Conservation (phyloP, 352 stramenopile genomes). For the Pythium plurisporium region DNA sequence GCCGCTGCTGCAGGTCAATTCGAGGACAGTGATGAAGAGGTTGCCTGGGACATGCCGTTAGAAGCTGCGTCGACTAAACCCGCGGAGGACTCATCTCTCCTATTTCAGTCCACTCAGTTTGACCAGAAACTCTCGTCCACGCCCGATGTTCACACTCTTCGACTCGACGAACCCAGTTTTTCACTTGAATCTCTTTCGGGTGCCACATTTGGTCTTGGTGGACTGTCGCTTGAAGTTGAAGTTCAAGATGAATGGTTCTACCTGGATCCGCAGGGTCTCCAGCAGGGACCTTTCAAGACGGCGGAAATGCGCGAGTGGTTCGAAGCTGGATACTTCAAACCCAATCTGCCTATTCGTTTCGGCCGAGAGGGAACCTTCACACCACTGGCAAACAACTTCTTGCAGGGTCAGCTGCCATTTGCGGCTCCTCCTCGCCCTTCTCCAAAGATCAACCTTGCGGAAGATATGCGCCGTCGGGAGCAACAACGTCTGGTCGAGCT, state of each 20-base stretch:
- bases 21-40: constrained; percentile 79
- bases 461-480: constrained; percentile 28
- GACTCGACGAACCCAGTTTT: constrained; percentile 13
- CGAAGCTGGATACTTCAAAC: constrained; percentile 87
- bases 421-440: constrained; percentile 27
- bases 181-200: constrained; percentile 17
- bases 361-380: constrained; percentile 67
- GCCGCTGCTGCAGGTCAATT: constrained; percentile 72
- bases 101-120: constrained; percentile 18
- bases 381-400: constrained; percentile 73
- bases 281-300: constrained; percentile 84
- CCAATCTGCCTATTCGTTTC: constrained; percentile 83
- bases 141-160: not conserved
- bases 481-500: constrained; percentile 57
- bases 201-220: constrained; percentile 23
- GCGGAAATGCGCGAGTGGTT: constrained; percentile 88
- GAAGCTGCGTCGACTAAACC: constrained; percentile 5
- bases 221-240: constrained; percentile 27
- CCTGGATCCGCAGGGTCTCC: constrained; percentile 73
- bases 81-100: constrained; percentile 11
- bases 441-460: constrained; percentile 23
- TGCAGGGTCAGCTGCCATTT: constrained; percentile 68
- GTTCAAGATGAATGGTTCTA: constrained; percentile 84
- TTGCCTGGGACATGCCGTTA: constrained; percentile 45
- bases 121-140: constrained; percentile 11